Conservation (phyloP, 2,329 filamentous ascomycete genomes). For the Parafenestella ontariensis region DNA sequence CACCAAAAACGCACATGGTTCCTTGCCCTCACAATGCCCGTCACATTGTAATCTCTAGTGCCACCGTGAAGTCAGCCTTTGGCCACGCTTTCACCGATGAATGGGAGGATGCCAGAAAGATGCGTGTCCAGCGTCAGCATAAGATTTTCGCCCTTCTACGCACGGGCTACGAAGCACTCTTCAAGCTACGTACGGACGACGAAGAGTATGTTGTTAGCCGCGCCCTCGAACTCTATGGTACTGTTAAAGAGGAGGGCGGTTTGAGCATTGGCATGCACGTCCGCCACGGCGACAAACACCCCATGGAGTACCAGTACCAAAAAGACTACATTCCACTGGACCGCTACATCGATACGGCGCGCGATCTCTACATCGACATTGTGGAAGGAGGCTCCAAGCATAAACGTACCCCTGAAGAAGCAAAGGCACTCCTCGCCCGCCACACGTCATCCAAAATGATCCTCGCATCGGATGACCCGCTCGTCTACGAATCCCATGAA, state of each 20-base stretch:
- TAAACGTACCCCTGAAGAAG: constrained; percentile 32
- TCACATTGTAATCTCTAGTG: constrained; percentile 76
- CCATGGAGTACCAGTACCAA: constrained; percentile 77
- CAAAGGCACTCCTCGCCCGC: constrained; percentile 23
- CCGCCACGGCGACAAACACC: constrained; percentile 79
- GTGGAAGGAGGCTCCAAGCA: constrained; percentile 44
- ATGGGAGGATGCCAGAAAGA: constrained; percentile 59
- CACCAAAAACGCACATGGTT: constrained; percentile 76
- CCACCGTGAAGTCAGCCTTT: constrained; percentile 71
- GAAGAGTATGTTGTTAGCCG: constrained; percentile 68
- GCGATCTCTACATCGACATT: constrained; percentile 60
- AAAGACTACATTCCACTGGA: constrained; percentile 79
- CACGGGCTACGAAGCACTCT: constrained; percentile 75
- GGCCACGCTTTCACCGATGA: constrained; percentile 64
- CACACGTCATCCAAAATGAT: constrained; percentile 58
- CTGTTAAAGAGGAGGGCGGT: constrained; percentile 55
- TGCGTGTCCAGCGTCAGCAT: constrained; percentile 61
- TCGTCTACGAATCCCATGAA: constrained; percentile 72
- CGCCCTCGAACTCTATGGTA: constrained; percentile 61
- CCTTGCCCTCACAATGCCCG: constrained; percentile 79
- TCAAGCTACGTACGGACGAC: constrained; percentile 72
- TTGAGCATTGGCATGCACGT: constrained; percentile 77
- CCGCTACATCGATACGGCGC: constrained; percentile 68
- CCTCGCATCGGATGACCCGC: constrained; percentile 81
- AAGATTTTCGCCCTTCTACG: constrained; percentile 73